These are phyloP conservation scores for Neurospora sublineolata DNA, from an alignment of 495 filamentous ascomycete species.

Conservation along the genomic window DNA sequence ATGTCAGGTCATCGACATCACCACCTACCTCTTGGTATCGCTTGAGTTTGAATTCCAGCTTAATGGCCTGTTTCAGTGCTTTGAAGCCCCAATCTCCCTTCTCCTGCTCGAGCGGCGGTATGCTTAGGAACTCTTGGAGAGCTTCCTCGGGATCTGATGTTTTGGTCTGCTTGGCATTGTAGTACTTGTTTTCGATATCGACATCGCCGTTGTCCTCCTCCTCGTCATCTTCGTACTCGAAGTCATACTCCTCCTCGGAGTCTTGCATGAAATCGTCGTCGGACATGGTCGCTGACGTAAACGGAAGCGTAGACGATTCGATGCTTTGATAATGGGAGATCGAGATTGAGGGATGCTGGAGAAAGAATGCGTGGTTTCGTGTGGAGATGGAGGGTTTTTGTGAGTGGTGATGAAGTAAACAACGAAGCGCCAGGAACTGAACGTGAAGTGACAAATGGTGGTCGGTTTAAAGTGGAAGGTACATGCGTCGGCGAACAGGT, in stretches of 20 bases:
- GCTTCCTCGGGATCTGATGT: constrained; percentile 74
- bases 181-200: constrained; percentile 98
- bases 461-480: neutral
- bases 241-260: constrained; percentile 93
- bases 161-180: constrained; percentile 98
- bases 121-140: constrained; percentile 78
- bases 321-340: neutral
- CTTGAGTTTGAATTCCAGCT: constrained; percentile 82
- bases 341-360: neutral
- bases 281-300: constrained; percentile 49
- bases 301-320: neutral
- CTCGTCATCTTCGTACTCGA: constrained; percentile 87
- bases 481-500: neutral
- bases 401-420: neutral
- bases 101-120: constrained; percentile 69
- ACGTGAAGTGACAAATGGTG: neutral
- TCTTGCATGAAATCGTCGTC: constrained; percentile 99
- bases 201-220: constrained; percentile 81
- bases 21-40: constrained; percentile 64
- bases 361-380: neutral
- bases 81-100: constrained; percentile 99
- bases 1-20: neutral
- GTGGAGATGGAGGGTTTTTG: neutral
- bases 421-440: neutral
- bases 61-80: constrained; percentile 93